Evolutionary conservation across 257 asterid genomes (phyloP), one percentile per base, ranked within the genome.

Genomic region (Nicotiana tomentosiformis): DNA sequence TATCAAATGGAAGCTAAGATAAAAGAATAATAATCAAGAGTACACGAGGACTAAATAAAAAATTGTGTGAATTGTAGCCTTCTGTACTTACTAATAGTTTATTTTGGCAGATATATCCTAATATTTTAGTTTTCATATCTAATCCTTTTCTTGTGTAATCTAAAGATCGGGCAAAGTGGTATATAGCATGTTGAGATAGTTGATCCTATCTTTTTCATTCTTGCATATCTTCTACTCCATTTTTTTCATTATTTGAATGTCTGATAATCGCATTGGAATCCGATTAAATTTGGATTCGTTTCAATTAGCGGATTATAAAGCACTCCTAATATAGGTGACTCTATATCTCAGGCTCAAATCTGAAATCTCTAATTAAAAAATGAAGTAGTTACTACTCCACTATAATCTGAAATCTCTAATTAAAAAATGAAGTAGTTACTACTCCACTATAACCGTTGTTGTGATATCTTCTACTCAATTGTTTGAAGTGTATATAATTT

Each of bases 181-280:
- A 14, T 72, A 72, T 72, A 39, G 18, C 35, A 70, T 43, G 68
- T 20, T 78, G 70, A 29, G 81, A 29, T 76, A 85, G 84, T 87
- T 86, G 85, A 77, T 29, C 76, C 81, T 85, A 87, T 87, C 85
- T 86, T 86, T 83, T 30, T 86, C 10, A 37, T 35, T 12, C 10
- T 72, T 57, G 62, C 62, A 57, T 57, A 57, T 6, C 20, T 57
- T 57, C 10, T 57, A 17, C 23, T 57, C 62, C 10, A 57, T 1
- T 57, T 5, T 51, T 53, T 12, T 43, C 2, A 2, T 8, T 1
- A 43, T 43, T 2, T 0, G 1, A 1, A 0, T 2, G 10, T 43
- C 9, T 1, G 11, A 43, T 43, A 43, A 8, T 43, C 0, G 3
- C 0, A 43, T 7, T 2, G 1, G 0, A 8, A 1, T 7, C 3